A percentile compares a stretch with the other conserved stretches of the same genome.
Conservation (phyloP, 306 rosid species). For the Heteromeles arbutifolia region DNA sequence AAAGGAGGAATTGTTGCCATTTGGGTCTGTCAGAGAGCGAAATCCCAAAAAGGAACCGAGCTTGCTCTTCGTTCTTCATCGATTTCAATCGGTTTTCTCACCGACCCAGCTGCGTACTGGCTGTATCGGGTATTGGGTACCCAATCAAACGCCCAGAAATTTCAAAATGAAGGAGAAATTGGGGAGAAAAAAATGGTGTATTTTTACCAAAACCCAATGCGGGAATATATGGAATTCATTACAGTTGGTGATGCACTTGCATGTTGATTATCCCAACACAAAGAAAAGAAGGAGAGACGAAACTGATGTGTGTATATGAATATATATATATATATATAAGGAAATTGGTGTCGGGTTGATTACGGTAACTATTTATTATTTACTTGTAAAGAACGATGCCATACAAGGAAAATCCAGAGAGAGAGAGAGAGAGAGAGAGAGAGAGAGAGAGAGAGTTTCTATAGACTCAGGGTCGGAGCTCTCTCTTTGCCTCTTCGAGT, state of each 20-base stretch:
- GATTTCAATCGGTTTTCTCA: neutral
- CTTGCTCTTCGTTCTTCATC: conserved; percentile 77
- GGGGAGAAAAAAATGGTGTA: neutral
- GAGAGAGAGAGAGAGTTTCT: neutral
- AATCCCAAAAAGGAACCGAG: conserved; percentile 81
- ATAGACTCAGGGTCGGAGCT: neutral
- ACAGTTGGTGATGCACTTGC: conserved; percentile 26
- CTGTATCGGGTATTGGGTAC: neutral
- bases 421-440: neutral
- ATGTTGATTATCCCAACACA: conserved; percentile 37
- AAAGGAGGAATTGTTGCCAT: conserved; percentile 88
- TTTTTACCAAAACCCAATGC: neutral
- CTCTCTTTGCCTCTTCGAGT: neutral
- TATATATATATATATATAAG: neutral
- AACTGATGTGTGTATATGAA: neutral
- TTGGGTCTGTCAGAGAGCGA: conserved; percentile 74
- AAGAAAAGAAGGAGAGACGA: neutral
- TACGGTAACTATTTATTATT: neutral
- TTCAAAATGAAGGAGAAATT: neutral
- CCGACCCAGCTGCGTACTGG: neutral
- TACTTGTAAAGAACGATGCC: neutral
- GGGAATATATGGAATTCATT: neutral
- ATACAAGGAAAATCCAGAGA: conserved; percentile 9
- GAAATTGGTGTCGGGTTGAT: conserved; percentile 18
- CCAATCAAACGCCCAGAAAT: conserved; percentile 14